A percentile compares a stretch with the other conserved stretches of the same genome.
Evolutionary conservation across 257 asterid genomes (phyloP).

Genomic region (Solanum raphanifolium): DNA sequence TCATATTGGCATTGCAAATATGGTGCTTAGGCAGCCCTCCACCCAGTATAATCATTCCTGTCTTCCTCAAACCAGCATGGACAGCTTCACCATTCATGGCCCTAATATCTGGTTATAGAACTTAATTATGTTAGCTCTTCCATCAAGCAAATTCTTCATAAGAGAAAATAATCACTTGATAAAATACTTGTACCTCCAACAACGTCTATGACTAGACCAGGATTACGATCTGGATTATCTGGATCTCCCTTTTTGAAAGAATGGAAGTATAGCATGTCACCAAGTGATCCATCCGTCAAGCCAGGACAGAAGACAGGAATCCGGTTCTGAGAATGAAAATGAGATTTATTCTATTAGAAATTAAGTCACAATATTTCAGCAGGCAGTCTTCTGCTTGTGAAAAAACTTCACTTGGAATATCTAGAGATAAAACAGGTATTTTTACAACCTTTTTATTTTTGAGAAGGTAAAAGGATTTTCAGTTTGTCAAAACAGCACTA

Average conservation of each 20-base stretch:
- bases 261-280: conserved; percentile 94
- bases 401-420: background rate
- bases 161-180: background rate
- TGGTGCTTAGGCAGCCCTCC: conserved; percentile 99
- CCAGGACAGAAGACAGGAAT: conserved; percentile 89
- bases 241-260: conserved; percentile 22
- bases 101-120: conserved; percentile 53
- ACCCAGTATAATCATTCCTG: conserved; percentile 80
- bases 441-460: background rate
- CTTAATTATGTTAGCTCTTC: background rate
- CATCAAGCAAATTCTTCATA: background rate
- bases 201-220: conserved; percentile 75
- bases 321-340: conserved; percentile 42
- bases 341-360: background rate
- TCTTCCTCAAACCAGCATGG: conserved; percentile 69
- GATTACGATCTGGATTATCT: conserved; percentile 24
- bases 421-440: background rate
- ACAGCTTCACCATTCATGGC: conserved; percentile 84
- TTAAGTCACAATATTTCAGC: background rate
- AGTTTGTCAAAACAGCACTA: too few relatives aligned
- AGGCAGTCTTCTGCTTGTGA: background rate
- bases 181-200: conserved; percentile 52
- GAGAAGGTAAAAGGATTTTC: too few relatives aligned
- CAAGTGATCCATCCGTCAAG: conserved; percentile 86
- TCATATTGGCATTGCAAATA: conserved; percentile 93